Base-by-base conservation (phyloP, 2,329 filamentous ascomycete genomes). In the Aspergillus puulaauensis region DNA sequence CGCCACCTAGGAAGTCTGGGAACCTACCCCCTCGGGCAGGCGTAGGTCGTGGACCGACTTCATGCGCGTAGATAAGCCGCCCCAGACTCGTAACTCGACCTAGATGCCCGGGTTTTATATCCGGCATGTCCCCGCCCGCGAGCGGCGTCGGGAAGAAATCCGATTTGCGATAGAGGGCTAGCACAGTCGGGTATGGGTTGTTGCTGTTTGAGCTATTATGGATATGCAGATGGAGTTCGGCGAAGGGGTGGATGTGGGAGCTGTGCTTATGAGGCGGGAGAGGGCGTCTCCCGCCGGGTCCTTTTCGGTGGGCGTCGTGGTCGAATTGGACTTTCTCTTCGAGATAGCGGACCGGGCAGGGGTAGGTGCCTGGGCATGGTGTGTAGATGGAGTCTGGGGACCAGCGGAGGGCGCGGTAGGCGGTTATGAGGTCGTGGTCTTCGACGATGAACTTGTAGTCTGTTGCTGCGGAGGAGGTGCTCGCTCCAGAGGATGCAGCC, bases 391-490 rank as follows among this genome's bases (percentile, higher is more conserved):
- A 46, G 43, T 11, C 27, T 31, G 27, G 27, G 27, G 27, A 31
- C 27, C 27, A 31, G 27, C 27, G 27, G 52, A 54, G 52, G 12
- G n/a, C 14, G 2, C 4, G 3, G 41, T 21, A 53, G 24, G 50
- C 50, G 15, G 17, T 1, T 3, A 17, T n/a, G 27, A 45, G 12
- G 5, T 45, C 9, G 40, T 17, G 1, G 40, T 53, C 50, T 15
- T 53, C 50, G 24, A 53, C 3, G n/a, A 53, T 17, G 41, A 53
- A 53, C 5, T 53, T 23, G 50, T 43, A 53, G 50, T 53, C 27
- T 45, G 50, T 15, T 31, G 24, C 24, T 6, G 9, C 2, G n/a
- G 7, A 54, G 52, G 19, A 54, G 31, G 14, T 39, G 37, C 44
- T 47, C 52, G 21, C 44, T 44, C 52, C 52, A 54, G 27, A 54